Evolutionary conservation across 768 basidiomycete species (phyloP).

Genomic region (Phaffia tasmanica): DNA sequence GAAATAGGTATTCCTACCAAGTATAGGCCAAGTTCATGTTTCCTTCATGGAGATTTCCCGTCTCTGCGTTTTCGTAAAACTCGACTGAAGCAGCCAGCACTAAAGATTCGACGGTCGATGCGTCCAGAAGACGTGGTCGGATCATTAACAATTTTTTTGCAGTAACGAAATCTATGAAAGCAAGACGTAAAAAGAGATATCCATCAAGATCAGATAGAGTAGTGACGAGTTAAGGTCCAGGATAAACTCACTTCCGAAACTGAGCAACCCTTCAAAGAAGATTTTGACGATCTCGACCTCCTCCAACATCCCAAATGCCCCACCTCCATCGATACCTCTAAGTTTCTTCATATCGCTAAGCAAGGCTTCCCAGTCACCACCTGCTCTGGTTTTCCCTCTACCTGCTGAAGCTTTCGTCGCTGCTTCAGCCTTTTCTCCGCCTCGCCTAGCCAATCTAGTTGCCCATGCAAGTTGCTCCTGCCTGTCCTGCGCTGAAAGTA

Average conservation of each 20-base stretch:
- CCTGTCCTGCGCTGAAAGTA: constrained; percentile 58
- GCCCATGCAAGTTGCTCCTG: constrained; percentile 73
- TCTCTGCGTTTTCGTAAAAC: constrained; percentile 87
- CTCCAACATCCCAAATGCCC: constrained; percentile 68
- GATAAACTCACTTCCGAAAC: constrained; percentile 65
- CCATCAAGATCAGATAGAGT: background rate
- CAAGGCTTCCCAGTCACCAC: constrained; percentile 75
- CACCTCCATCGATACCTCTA: constrained; percentile 50
- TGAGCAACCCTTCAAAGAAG: constrained; percentile 75
- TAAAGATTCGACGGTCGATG: constrained; percentile 56
- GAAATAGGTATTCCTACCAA: constrained; percentile 50
- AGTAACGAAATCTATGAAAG: constrained; percentile 35
- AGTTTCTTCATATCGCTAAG: constrained; percentile 84
- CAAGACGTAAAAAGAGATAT: constrained; percentile 3
- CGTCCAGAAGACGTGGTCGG: constrained; percentile 43
- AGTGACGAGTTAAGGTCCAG: background rate
- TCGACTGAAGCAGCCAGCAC: constrained; percentile 72
- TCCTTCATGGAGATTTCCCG: constrained; percentile 80
- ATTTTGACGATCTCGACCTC: constrained; percentile 63
- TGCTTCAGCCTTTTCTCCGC: constrained; percentile 26
- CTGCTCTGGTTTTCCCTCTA: constrained; percentile 38
- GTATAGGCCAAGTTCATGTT: constrained; percentile 97
- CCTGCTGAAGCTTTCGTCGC: constrained; percentile 42
- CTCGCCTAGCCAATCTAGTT: constrained; percentile 51
- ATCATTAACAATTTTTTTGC: constrained; percentile 54